Percentiles rank a stretch among this genome's conserved stretches.
Conservation (phyloP, 441 rosid genomes). For the Adansonia madagascariensis region DNA sequence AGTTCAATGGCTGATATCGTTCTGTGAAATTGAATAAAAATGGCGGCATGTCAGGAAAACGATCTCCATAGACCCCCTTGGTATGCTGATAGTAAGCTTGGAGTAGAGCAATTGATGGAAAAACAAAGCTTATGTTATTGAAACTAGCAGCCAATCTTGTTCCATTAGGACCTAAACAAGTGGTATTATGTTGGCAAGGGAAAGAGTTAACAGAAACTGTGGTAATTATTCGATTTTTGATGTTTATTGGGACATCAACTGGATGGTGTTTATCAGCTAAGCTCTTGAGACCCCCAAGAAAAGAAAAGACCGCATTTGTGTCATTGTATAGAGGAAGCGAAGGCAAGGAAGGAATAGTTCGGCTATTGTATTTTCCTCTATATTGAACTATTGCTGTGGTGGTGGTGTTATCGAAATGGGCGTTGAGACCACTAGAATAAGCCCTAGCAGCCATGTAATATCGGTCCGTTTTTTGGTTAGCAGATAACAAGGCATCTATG, state of each 20-base stretch:
- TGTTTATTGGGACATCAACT: constrained; percentile 22
- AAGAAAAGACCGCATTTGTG: constrained; percentile 34
- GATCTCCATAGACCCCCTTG: constrained; percentile 26
- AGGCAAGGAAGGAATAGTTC: constrained; percentile 30
- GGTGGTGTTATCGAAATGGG: constrained; percentile 38
- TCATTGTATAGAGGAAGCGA: constrained; percentile 39
- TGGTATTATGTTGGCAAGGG: constrained; percentile 12
- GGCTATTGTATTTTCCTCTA: constrained; percentile 18
- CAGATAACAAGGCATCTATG: constrained; percentile 38
- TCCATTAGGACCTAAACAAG: constrained; percentile 26
- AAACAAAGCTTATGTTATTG: constrained; percentile 50
- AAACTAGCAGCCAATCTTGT: constrained; percentile 47
- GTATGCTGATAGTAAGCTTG: constrained; percentile 46
- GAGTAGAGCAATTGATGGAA: constrained; percentile 46
- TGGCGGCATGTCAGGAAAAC: constrained; percentile 46
- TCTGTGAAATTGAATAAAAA: constrained; percentile 43
- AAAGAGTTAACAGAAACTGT: constrained; percentile 28
- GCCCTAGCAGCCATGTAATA: constrained; percentile 51
- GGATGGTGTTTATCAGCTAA: constrained; percentile 38
- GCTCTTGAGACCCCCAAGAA: constrained; percentile 33
- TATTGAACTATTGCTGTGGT: constrained; percentile 40
- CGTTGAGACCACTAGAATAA: constrained; percentile 2
- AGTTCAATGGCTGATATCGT: constrained; percentile 23
- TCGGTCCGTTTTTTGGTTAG: constrained; percentile 35
- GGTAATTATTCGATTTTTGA: constrained; percentile 5